phyloP scores from a whole-genome alignment of 2,329 filamentous ascomycete species.

The Cercospora sp. region DNA sequence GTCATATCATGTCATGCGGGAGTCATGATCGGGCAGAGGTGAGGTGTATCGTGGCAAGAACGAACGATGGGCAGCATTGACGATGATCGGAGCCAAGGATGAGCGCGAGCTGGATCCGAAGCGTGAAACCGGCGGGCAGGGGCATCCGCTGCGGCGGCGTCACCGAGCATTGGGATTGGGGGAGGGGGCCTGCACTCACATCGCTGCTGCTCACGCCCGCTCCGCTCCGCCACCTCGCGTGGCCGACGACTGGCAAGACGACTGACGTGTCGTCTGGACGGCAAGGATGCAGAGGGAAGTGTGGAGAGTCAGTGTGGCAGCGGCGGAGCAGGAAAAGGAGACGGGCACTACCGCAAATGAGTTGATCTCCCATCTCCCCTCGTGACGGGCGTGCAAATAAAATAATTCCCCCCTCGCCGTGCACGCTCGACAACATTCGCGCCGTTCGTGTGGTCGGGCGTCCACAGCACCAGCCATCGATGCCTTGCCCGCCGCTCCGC shows the following conservation, averaged over 20 bases:
- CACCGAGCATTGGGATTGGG: not conserved
- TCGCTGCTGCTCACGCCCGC: constrained; percentile 1
- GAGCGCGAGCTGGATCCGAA: constrained; percentile 1
- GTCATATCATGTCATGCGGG: constrained; percentile 1
- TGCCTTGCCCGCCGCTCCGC: not conserved
- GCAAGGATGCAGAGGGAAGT: not conserved
- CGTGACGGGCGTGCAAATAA: not conserved
- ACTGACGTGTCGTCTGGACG: not conserved
- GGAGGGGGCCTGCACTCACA: not conserved
- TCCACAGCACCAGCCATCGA: not conserved
- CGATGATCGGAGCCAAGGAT: constrained; percentile 8
- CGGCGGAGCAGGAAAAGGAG: not conserved
- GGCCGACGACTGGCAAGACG: not conserved
- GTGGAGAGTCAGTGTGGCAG: not conserved
- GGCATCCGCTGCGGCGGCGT: not conserved
- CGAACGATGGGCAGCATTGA: not conserved
- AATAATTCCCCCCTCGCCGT: not conserved
- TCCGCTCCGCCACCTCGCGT: not conserved
- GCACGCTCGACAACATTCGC: not conserved
- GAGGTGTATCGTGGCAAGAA: constrained; percentile 12
- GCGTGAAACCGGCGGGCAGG: constrained; percentile 8
- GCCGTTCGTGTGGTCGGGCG: not conserved
- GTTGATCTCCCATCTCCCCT: not conserved
- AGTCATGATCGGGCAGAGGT: constrained; percentile 4
- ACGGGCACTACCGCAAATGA: not conserved